phyloP scores from a whole-genome alignment of 495 filamentous ascomycete species.

The Opeltia flavorubescens region DNA sequence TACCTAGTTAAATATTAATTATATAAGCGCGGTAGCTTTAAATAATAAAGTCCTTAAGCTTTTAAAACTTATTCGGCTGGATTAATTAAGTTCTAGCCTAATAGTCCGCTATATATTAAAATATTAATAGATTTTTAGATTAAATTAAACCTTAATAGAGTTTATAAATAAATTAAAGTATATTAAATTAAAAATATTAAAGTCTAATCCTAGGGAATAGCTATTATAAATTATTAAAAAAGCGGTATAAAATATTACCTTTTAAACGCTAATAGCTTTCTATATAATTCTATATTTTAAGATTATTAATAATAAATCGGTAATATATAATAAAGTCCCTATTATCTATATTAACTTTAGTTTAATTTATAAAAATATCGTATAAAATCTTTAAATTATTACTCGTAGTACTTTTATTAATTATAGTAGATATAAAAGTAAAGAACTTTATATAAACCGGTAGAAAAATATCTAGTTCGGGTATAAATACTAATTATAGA shows the following conservation, averaged over 20 bases:
- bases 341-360: constrained; percentile 1
- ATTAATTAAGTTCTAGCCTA: background rate
- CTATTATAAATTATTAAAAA: background rate
- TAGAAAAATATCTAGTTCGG: background rate
- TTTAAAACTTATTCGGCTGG: background rate
- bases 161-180: background rate
- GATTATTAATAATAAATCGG: background rate
- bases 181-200: background rate
- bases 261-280: constrained; percentile 2
- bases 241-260: constrained; percentile 2
- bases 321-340: background rate
- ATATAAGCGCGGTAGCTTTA: too few relatives aligned
- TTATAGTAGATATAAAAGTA: background rate
- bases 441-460: background rate
- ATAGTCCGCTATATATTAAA: background rate
- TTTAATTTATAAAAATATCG: constrained; percentile 1
- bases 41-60: background rate
- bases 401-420: constrained; percentile 1
- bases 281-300: background rate
- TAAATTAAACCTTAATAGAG: background rate
- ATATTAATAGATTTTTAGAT: background rate
- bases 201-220: background rate
- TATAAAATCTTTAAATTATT: background rate
- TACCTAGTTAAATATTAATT: constrained; percentile 1
- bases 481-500: background rate